Evolutionary conservation across 495 filamentous ascomycete genomes (phyloP).

Genomic region (Penicillium verhagenii): DNA sequence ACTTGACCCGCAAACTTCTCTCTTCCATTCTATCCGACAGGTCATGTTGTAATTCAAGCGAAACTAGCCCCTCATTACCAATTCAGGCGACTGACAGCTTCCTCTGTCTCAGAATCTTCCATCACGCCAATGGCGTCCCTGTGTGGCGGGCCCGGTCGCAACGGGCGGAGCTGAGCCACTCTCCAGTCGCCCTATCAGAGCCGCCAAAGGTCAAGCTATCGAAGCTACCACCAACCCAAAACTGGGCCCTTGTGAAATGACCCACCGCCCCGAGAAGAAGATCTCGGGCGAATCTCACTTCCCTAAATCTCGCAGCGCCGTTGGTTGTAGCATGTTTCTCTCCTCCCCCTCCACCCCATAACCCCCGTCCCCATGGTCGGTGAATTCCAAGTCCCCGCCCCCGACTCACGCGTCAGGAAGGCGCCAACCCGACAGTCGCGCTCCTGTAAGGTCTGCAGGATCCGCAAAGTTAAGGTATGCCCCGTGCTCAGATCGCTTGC

Average conservation of each 20-base stretch:
- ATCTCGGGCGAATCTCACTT: slow-evolving; percentile 38
- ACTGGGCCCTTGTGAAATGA: slow-evolving; percentile 1
- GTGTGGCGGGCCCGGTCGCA: slow-evolving; percentile 5
- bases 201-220: background rate
- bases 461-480: slow-evolving; percentile 48
- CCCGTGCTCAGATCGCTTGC: slow-evolving; percentile 26
- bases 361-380: slow-evolving; percentile 22
- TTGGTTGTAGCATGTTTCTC: slow-evolving; percentile 29
- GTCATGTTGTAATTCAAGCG: slow-evolving; percentile 4
- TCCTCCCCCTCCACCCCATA: slow-evolving; percentile 16
- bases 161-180: slow-evolving; percentile 10
- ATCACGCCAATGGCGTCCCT: slow-evolving; percentile 8
- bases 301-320: slow-evolving; percentile 30
- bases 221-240: slow-evolving; percentile 5
- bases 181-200: background rate
- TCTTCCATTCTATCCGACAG: background rate
- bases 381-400: slow-evolving; percentile 24
- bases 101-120: background rate
- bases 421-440: slow-evolving; percentile 38
- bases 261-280: slow-evolving; percentile 21
- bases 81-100: slow-evolving; percentile 18
- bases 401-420: slow-evolving; percentile 26
- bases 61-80: slow-evolving; percentile 16
- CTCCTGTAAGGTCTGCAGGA: slow-evolving; percentile 46
- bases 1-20: background rate